These are phyloP conservation scores for Puccinia horiana DNA, from an alignment of 1,284 basidiomycete species.

Conservation along the genomic window DNA sequence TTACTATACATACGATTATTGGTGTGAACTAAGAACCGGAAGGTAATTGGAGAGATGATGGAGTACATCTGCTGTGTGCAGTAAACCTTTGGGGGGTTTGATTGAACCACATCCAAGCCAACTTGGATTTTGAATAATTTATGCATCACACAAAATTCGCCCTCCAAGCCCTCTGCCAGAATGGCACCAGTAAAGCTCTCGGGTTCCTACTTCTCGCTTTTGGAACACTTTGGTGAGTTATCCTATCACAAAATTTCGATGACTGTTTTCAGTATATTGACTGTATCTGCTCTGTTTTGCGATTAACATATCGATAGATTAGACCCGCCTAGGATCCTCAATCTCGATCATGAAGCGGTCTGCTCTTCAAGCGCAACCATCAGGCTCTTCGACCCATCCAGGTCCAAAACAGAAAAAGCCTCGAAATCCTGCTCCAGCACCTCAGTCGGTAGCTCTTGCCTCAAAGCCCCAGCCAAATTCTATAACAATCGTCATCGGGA, in stretches of 20 bases:
- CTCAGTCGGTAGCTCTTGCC: neutral
- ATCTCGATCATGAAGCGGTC: constrained; percentile 13
- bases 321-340: no score
- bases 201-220: no score
- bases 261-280: no score
- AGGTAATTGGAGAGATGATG: no score
- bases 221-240: no score
- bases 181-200: no score
- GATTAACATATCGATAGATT: no score
- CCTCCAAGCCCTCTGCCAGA: no score
- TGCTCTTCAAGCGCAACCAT: neutral
- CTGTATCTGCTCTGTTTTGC: no score
- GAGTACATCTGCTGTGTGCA: neutral
- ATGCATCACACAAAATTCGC: neutral
- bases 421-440: neutral
- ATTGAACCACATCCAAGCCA: neutral
- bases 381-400: neutral
- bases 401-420: neutral
- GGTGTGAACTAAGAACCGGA: no score
- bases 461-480: constrained; percentile 4
- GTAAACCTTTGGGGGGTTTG: neutral
- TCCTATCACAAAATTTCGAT: no score
- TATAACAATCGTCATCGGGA: constrained; percentile 47
- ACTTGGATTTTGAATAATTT: neutral
- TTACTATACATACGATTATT: no score